Percentiles rank a stretch among this genome's conserved stretches.
Conservation (phyloP, 2,329 filamentous ascomycete genomes). For the Ascochyta koolunga region DNA sequence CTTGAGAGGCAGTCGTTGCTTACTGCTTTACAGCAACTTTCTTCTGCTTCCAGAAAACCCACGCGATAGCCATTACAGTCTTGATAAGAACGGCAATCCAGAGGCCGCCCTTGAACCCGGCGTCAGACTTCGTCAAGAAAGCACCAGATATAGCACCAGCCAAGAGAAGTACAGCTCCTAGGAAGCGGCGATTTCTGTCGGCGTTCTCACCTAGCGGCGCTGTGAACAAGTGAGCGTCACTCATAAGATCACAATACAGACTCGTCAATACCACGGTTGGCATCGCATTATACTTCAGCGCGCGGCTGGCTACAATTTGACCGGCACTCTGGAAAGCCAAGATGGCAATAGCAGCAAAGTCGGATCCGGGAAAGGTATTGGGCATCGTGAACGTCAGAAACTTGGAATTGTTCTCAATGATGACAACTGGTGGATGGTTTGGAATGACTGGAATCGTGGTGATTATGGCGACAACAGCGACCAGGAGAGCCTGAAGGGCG, state of each 20-base stretch:
- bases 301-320: constrained; percentile 59
- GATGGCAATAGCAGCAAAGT: constrained; percentile 49
- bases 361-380: constrained; percentile 40
- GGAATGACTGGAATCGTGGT: constrained; percentile 49
- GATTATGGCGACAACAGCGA: constrained; percentile 61
- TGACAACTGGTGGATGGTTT: constrained; percentile 17
- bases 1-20: not conserved
- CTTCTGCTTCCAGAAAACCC: constrained; percentile 16
- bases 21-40: not conserved
- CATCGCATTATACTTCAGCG: constrained; percentile 60
- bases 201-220: constrained; percentile 51
- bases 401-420: constrained; percentile 50
- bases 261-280: constrained; percentile 63
- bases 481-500: constrained; percentile 55
- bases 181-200: constrained; percentile 58
- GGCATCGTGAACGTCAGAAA: constrained; percentile 40
- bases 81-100: constrained; percentile 21
- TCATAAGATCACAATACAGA: constrained; percentile 60
- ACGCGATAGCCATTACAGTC: constrained; percentile 6
- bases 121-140: constrained; percentile 53
- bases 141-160: constrained; percentile 56
- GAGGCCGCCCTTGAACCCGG: constrained; percentile 18
- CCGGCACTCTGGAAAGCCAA: constrained; percentile 62
- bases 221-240: constrained; percentile 56
- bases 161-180: constrained; percentile 55